phyloP scores from a whole-genome alignment of 371 early-diverging fungal species.

The Mucor indicus region DNA sequence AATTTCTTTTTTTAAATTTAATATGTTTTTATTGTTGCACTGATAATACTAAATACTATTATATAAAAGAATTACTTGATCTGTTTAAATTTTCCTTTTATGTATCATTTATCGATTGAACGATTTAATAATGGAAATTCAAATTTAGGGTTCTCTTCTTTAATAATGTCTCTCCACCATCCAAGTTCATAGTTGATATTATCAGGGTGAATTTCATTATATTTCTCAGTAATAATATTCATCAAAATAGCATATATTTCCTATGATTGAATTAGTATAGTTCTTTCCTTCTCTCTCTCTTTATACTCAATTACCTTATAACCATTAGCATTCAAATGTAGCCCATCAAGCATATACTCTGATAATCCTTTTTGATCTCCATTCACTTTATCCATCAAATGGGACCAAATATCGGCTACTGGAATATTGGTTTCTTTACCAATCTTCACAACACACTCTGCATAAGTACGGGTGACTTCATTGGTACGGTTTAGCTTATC shows the following conservation, averaged over 20 bases:
- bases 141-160: conserved; percentile 19
- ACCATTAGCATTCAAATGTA: conserved; percentile 61
- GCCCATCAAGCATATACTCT: conserved; percentile 60
- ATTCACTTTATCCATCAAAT: conserved; percentile 34
- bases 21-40: too few species aligned
- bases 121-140: conserved; percentile 27
- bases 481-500: conserved; percentile 44
- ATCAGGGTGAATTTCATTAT: conserved; percentile 42
- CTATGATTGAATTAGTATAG: conserved; percentile 8
- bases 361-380: conserved; percentile 11
- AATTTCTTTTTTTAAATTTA: too few species aligned
- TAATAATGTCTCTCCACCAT: conserved; percentile 23
- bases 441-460: conserved; percentile 52
- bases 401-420: conserved; percentile 61
- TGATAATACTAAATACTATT: too few species aligned
- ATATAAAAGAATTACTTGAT: too few species aligned
- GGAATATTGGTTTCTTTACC: conserved; percentile 43
- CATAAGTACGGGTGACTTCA: conserved; percentile 51
- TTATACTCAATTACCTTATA: conserved; percentile 53
- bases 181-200: conserved; percentile 29
- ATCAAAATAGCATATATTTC: conserved; percentile 27
- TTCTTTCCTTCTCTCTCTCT: neutral
- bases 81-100: neutral
- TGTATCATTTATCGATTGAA: conserved; percentile 1
- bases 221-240: conserved; percentile 25